Conservation (phyloP, 108 stramenopile genomes). For the Cyclotella baltica region DNA sequence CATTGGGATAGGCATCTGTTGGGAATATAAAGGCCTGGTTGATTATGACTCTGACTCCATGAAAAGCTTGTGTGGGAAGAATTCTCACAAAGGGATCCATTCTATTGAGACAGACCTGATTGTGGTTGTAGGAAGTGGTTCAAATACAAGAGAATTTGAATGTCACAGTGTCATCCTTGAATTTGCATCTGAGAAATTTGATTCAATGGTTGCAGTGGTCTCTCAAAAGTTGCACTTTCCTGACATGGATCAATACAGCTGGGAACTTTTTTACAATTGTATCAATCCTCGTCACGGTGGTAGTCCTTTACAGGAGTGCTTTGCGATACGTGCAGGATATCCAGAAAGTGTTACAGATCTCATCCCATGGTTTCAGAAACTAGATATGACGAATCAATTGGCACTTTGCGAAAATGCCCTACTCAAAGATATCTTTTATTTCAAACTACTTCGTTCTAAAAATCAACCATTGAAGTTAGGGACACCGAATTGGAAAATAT, state of each 20-base stretch:
- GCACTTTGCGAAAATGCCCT: no score
- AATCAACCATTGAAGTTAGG: no score
- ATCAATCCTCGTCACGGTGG: background rate
- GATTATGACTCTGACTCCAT: background rate
- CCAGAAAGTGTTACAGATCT: no score
- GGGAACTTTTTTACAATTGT: background rate
- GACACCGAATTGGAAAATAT: no score
- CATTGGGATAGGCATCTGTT: background rate
- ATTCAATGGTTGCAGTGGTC: constrained; percentile 1
- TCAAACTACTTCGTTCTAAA: no score
- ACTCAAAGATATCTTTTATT: no score
- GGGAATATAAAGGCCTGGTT: background rate
- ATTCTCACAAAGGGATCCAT: no score
- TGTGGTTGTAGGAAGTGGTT: background rate
- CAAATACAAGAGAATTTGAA: background rate
- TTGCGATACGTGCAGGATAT: background rate
- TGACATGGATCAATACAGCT: background rate
- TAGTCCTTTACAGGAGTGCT: background rate
- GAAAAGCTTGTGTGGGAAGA: no score
- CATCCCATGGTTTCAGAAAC: no score
- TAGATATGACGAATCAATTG: no score
- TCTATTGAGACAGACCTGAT: constrained; percentile 3
- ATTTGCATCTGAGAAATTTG: background rate
- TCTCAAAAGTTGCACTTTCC: background rate
- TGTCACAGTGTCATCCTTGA: background rate